Evolutionary conservation across 139 green algal genomes (phyloP).

Genomic region (Chlamydomonas sp.): DNA sequence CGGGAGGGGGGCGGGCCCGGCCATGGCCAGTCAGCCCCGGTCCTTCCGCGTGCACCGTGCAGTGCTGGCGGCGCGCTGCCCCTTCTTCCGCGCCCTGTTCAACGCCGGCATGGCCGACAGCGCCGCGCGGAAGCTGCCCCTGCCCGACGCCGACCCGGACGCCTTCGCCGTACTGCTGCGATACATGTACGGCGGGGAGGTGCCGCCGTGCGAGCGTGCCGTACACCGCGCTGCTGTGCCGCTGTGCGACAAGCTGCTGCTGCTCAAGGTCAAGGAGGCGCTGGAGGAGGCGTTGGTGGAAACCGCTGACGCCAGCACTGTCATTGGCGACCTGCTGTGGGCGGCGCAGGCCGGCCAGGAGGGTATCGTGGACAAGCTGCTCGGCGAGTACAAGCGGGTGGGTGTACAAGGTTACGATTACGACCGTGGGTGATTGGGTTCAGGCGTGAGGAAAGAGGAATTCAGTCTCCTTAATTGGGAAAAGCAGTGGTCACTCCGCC

Average conservation of each 20-base stretch:
- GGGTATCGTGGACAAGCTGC: not conserved
- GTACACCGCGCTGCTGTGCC: not conserved
- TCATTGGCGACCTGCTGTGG: not conserved
- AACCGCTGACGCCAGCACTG: not conserved
- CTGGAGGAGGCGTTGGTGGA: not conserved
- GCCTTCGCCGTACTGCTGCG: not conserved
- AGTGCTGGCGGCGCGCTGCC: not conserved
- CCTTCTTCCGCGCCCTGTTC: not conserved
- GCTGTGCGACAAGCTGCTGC: not conserved
- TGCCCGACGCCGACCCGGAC: not conserved
- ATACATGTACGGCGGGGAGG: not conserved
- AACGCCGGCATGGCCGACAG: not conserved
- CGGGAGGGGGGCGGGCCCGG: too few species aligned
- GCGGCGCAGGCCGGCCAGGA: not conserved
- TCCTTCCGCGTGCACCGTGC: not conserved
- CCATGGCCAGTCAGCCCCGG: not conserved
- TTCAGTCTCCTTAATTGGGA: too few species aligned
- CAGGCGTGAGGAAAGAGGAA: too few species aligned
- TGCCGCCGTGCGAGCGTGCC: not conserved
- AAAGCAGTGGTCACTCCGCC: too few species aligned
- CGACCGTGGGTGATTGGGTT: too few species aligned
- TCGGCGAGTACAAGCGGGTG: not conserved
- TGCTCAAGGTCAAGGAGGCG: not conserved
- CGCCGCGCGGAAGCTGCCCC: not conserved
- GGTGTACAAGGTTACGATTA: too few species aligned